Base-by-base conservation (phyloP, 768 basidiomycete species). In the Holtermannia corniformis region DNA sequence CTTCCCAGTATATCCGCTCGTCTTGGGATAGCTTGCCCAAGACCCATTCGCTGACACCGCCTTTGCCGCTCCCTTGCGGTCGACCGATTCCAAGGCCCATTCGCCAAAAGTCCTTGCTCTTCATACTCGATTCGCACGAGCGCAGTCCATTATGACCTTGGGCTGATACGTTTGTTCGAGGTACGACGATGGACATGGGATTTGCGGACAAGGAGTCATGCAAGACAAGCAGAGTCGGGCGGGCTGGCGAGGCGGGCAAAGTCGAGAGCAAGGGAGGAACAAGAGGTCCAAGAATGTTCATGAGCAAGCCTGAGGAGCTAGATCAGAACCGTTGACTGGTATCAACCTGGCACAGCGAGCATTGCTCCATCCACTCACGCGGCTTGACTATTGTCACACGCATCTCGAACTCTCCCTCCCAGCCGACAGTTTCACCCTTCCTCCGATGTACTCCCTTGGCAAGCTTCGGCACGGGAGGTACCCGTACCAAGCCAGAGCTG, bases 141-240 rank as follows among this genome's bases (percentile, higher is more conserved):
- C 52, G 49, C 4, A 58, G 50, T 26, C 57, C 57, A 37, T 54
- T 54, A 47, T 58, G 57, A 13, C 57, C 57, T 41, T 54, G 47
- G 26, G 48, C 26, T 28, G 44, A 32, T 24, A 54, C 52, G 26
- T 27, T 27, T 13, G 24, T 41, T 10, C 52, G 49, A 11, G 53
- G 44, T 43, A 41, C 37, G 19, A 43, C 44, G 1, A 50, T 25
- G 3, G 52, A 24, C 19, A 54, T 41, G 1, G 52, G 32, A 16
- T 28, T 44, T 14, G 42, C 27, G n/a, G 46, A 42, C 4, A 58
- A 50, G 5, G 53, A 54, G 49, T 58, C 57, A 49, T 58, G 57
- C 7, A 58, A 45, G 24, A 54, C 47, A 1, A 58, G 12, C 1
- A 51, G 40, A n/a, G 50, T 58, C 13, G 44, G 49, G 1, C 32